Conservation (phyloP, 225 moss, liverwort and hornwort species). For the Pseudisothecium myosuroides region DNA sequence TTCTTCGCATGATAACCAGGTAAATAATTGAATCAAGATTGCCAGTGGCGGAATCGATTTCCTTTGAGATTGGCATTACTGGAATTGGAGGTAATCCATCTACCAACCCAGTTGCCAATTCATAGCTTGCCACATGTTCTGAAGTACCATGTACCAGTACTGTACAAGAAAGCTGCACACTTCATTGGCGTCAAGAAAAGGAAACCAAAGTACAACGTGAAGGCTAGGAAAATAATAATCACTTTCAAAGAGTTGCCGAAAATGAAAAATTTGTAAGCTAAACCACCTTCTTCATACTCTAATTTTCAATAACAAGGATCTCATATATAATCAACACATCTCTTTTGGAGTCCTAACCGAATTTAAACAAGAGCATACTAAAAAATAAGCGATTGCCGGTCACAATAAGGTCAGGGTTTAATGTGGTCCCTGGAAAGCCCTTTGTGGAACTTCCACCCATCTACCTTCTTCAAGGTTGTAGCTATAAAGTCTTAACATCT, state of each 20-base stretch:
- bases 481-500: background rate
- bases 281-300: background rate
- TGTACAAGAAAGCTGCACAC: background rate
- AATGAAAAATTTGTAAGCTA: background rate
- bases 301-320: background rate
- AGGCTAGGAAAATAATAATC: background rate
- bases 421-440: background rate
- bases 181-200: background rate
- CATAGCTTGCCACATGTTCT: background rate
- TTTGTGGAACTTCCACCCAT: background rate
- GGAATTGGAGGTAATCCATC: background rate
- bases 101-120: background rate
- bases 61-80: background rate
- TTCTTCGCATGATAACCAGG: background rate
- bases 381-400: background rate
- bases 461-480: background rate
- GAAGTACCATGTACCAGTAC: background rate
- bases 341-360: background rate
- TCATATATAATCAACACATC: background rate
- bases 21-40: background rate
- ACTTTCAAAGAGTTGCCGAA: background rate
- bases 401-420: background rate
- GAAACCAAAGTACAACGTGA: background rate
- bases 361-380: background rate
- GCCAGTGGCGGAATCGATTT: background rate